Base-by-base conservation (phyloP, 1,284 basidiomycete genomes). In the Ceratobasidium sp. region DNA sequence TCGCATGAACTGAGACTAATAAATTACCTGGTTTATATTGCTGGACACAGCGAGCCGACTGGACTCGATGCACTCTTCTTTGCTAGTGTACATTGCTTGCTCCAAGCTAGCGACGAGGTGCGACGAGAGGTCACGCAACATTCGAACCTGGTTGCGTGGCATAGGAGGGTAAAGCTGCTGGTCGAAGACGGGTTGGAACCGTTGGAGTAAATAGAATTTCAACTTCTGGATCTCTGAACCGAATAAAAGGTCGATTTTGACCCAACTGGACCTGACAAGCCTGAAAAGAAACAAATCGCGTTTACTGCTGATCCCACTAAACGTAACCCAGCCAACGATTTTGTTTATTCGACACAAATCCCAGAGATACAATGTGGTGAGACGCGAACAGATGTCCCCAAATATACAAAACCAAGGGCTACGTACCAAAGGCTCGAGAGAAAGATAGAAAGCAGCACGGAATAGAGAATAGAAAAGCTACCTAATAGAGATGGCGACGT, bases 61-160 rank as follows among this genome's bases (percentile, higher is more conserved):
- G 87, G 90, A 0, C 86, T 94, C 14, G 93, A 94, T 80, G 93
- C 93, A 1, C 87, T 93, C 54, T 84, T 88, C 9, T 94, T 94
- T 79, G 93, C 93, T 0, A 94, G 94, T 78, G 83, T 94, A 9
- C 89, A 93, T 80, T 85, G 84, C 74, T 86, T 93, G 22, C 83
- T 93, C 6, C 83, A 83, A 57, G 87, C 89, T 64, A 79, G 78
- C 33, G 83, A 89, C 54, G 77, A 79, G 8, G 80, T 85, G 14
- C 87, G 90, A 41, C 85, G 89, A 45, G 90, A 92, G 79, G 89
- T 93, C 27, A 87, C 88, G 17, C 87, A 89, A 64, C 88, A 88
- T 74, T 87, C 88, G 41, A 94, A 94, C 79, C 89, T 94, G 41
- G 88, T 93, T 51, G 86, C 87, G 51, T 94, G 93, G 92, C 92